Evolutionary conservation across 176 grass and related monocot genomes (phyloP).

Genomic region (Leersia perrieri): DNA sequence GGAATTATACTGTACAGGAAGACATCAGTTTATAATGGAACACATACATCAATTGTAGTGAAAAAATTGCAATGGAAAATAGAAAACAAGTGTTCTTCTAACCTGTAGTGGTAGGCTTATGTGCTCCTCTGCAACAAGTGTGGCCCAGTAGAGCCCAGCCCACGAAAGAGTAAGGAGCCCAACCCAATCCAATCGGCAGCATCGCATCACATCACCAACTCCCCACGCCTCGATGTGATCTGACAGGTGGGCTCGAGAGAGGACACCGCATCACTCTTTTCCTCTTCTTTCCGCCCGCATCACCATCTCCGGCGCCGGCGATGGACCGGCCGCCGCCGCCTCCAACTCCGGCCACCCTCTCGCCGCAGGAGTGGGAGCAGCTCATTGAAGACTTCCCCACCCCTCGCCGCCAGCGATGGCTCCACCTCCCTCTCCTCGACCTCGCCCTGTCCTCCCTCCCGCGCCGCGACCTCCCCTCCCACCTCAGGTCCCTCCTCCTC

Average conservation of each 20-base stretch:
- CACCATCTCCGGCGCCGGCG: conserved; percentile 34
- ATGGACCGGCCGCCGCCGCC: conserved; percentile 50
- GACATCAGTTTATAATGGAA: no score
- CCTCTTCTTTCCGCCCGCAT: not conserved
- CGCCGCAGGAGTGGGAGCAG: conserved; percentile 64
- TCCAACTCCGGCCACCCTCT: conserved; percentile 29
- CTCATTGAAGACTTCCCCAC: conserved; percentile 70
- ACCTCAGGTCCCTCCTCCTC: conserved; percentile 51
- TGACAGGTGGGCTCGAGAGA: no score
- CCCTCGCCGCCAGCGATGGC: conserved; percentile 53
- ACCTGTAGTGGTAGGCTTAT: no score
- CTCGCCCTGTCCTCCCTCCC: conserved; percentile 64
- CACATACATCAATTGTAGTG: no score
- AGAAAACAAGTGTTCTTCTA: no score
- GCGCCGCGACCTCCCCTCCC: conserved; percentile 76
- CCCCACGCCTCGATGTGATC: no score
- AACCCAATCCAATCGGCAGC: no score
- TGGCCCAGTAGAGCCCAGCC: not conserved
- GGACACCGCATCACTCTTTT: not conserved
- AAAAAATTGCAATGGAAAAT: no score
- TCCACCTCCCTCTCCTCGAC: conserved; percentile 73
- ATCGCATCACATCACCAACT: no score
- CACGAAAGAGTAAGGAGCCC: not conserved
- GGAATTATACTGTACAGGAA: no score
- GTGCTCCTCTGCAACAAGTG: no score